phyloP scores from a whole-genome alignment of 2,329 filamentous ascomycete species.

The Sordariomycetes sp. region DNA sequence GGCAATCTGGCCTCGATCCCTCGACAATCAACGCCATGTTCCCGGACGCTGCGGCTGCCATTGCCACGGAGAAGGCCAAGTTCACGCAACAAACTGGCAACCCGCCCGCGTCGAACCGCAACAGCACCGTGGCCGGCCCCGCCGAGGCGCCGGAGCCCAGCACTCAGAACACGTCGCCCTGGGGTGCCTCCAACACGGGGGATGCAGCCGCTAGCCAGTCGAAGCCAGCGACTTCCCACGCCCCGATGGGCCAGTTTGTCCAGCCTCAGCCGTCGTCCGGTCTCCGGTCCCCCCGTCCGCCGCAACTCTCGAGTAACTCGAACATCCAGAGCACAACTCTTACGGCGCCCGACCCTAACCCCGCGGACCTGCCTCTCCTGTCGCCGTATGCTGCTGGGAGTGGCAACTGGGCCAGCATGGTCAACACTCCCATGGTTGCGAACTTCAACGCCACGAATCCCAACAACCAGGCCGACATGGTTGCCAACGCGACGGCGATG shows the following conservation, averaged over 20 bases:
- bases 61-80: slow-evolving; percentile 94
- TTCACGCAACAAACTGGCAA: slow-evolving; percentile 93
- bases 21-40: slow-evolving; percentile 98
- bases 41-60: slow-evolving; percentile 94
- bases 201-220: slow-evolving; percentile 36
- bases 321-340: slow-evolving; percentile 78
- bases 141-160: slow-evolving; percentile 47
- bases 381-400: slow-evolving; percentile 67
- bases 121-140: slow-evolving; percentile 49
- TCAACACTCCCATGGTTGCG: slow-evolving; percentile 90
- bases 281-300: slow-evolving; percentile 66
- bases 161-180: slow-evolving; percentile 58
- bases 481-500: slow-evolving; percentile 97
- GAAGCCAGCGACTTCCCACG: slow-evolving; percentile 67
- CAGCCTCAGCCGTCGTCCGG: slow-evolving; percentile 64
- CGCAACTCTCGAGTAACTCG: slow-evolving; percentile 46
- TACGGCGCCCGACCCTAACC: slow-evolving; percentile 52
- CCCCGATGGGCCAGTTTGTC: slow-evolving; percentile 88
- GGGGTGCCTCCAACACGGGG: slow-evolving; percentile 42
- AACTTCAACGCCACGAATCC: slow-evolving; percentile 58
- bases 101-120: slow-evolving; percentile 80
- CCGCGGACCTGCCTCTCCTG: slow-evolving; percentile 64
- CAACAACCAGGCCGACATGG: slow-evolving; percentile 76
- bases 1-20: slow-evolving; percentile 86
- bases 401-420: slow-evolving; percentile 96